Evolutionary conservation across 176 grass and related monocot genomes (phyloP), one percentile per base, ranked within the genome.

Genomic region (Oryza australiensis): DNA sequence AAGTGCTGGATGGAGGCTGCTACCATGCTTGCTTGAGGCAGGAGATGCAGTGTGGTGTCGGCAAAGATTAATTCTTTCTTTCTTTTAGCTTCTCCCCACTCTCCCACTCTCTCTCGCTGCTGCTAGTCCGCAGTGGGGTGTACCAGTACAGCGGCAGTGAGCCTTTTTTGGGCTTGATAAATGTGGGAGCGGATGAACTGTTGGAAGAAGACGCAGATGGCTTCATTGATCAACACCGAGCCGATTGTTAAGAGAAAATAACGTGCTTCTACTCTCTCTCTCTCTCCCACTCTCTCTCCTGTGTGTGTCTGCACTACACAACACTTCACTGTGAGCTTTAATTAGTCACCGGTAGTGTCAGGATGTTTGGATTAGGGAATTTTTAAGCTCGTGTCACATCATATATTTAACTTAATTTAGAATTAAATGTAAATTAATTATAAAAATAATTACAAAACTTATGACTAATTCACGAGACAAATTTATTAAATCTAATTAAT

Each of bases 11-110:
- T 51, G 42, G n/a, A n/a, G n/a, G n/a, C n/a, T n/a, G n/a, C n/a
- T n/a, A n/a, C 42, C 65, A 77, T 86, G 83, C 82, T 85, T 89
- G 74, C 74, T 90, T 62, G 23, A 41, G 79, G 38, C 3, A 53
- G 28, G 87, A 64, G 79, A 83, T 83, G 84, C 88, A 83, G 88
- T 90, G 88, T 30, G 68, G 80, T 82, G 88, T 83, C 84, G 88
- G 84, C 88, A 86, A 90, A 62, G 79, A 62, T 63, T 41, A 64
- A 60, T 79, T 62, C 79, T 40, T 79, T 67, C 88, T 35, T 2
- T 29, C 2, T 35, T 7, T 37, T 37, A 35, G 6, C 35, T 40
- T 73, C 66, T 57, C 45, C 55, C 68, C 67, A 70, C 10, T 2
- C 33, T 67, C 38, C 38, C 38, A 40, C 38, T 10, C 26, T 49